Base-by-base conservation (phyloP, 768 basidiomycete genomes). In the Fistulinella prunicolor region DNA sequence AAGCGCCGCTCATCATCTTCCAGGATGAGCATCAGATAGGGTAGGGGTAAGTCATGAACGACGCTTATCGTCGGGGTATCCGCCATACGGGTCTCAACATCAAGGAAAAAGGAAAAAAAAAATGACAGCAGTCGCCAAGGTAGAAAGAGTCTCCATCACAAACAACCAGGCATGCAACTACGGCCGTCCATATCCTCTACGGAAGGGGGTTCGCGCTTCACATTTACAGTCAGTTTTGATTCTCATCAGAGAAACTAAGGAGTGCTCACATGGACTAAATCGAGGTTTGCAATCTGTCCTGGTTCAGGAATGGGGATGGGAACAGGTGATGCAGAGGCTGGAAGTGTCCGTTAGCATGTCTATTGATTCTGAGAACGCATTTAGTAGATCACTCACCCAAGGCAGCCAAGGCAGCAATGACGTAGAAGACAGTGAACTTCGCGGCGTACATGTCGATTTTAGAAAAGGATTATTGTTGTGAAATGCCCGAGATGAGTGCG, bases 401-500 rank as follows among this genome's bases (percentile, higher is more conserved):
- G 17, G 61, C 47, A 30, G 49, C 61, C 52, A 67, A 42, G 41
- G 50, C 51, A 24, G 59, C 63, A 9, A 69, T 57, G 50, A 69
- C 47, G 53, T 56, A 67, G 61, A 69, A 44, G 6, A 65, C 6
- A 0, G 59, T 50, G 26, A 65, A 58, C 38, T 63, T 69, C n/a
- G 26, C 42, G 21, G 54, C 36, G 54, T 66, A 29, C 63, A 67
- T 69, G 10, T 44, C 50, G 47, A 21, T 54, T 62, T 66, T 56
- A 21, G 62, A 46, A 49, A 45, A 46, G 0, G 49, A 39, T 60
- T 65, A 67, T 66, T 66, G 58, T 69, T 62, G 50, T 53, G n/a
- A 40, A 13, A 48, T 23, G 26, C 26, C 10, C 26, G 26, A 28
- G 26, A 28, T n/a, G 32, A 34, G 14, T 34, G 13, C 13, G 14